A percentile compares a stretch with the other conserved stretches of the same genome.
Conservation (phyloP, 2,329 filamentous ascomycete species). For the Septoria linicola region DNA sequence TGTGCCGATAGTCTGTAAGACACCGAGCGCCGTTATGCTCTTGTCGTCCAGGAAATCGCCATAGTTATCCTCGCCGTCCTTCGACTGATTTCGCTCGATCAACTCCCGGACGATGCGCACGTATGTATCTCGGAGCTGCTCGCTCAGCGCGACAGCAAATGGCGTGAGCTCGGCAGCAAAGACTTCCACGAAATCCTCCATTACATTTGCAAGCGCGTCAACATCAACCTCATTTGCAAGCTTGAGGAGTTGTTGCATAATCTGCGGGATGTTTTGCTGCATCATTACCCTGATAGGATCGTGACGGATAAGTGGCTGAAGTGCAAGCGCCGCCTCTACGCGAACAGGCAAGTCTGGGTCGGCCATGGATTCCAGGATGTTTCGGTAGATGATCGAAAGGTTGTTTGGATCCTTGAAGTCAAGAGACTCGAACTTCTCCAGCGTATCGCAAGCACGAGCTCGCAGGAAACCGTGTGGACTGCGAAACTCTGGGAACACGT, state of each 20-base stretch:
- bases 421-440: constrained; percentile 96
- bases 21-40: constrained; percentile 94
- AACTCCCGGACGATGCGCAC: constrained; percentile 89
- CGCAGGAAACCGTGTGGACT: constrained; percentile 89
- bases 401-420: constrained; percentile 97
- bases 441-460: constrained; percentile 90
- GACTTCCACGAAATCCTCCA: constrained; percentile 99
- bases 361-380: constrained; percentile 95
- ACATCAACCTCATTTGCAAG: constrained; percentile 97
- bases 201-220: constrained; percentile 94
- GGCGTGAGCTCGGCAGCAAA: constrained; percentile 96
- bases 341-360: constrained; percentile 90
- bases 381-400: constrained; percentile 91
- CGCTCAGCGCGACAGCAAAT: constrained; percentile 92
- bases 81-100: constrained; percentile 79
- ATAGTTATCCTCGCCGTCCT: constrained; percentile 73
- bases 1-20: constrained; percentile 95
- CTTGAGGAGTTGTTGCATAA: constrained; percentile 98
- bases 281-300: constrained; percentile 91
- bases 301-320: constrained; percentile 94
- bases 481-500: constrained; percentile 97
- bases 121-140: constrained; percentile 94
- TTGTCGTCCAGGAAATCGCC: constrained; percentile 96
- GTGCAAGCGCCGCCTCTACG: constrained; percentile 87
- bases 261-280: constrained; percentile 96